Evolutionary conservation across 495 filamentous ascomycete genomes (phyloP).

Genomic region (Hypoxylon perforatum): DNA sequence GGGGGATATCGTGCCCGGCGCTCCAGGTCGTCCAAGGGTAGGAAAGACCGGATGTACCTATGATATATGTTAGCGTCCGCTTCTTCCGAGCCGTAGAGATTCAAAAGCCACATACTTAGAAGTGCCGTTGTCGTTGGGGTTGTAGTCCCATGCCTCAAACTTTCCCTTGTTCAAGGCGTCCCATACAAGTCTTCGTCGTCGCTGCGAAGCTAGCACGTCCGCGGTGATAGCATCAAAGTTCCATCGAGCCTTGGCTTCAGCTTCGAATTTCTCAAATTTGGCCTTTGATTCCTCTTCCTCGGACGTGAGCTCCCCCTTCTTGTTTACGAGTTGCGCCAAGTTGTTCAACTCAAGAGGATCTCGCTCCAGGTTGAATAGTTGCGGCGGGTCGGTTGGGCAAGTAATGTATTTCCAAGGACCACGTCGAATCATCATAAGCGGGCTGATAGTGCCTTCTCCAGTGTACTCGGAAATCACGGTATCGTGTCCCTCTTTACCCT

Average conservation of each 20-base stretch:
- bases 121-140: conserved; percentile 76
- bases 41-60: conserved; percentile 74
- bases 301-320: conserved; percentile 47
- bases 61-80: conserved; percentile 4
- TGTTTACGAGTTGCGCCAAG: conserved; percentile 61
- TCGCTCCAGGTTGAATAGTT: conserved; percentile 77
- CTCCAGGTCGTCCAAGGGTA: conserved; percentile 76
- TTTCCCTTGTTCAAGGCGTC: conserved; percentile 75
- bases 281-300: conserved; percentile 56
- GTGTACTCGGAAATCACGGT: conserved; percentile 90
- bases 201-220: conserved; percentile 76
- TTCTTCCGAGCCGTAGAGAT: background rate
- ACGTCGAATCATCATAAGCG: conserved; percentile 89
- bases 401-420: conserved; percentile 86
- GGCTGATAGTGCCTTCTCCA: conserved; percentile 85
- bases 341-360: conserved; percentile 83
- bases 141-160: conserved; percentile 80
- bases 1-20: conserved; percentile 71
- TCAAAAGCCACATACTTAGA: conserved; percentile 66
- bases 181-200: conserved; percentile 77
- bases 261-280: conserved; percentile 69
- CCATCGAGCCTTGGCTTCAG: conserved; percentile 76
- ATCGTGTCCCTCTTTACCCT: conserved; percentile 70
- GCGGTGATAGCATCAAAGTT: conserved; percentile 76
- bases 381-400: conserved; percentile 80